Evolutionary conservation across 768 basidiomycete genomes (phyloP).

Genomic region (Auricularia cornea): DNA sequence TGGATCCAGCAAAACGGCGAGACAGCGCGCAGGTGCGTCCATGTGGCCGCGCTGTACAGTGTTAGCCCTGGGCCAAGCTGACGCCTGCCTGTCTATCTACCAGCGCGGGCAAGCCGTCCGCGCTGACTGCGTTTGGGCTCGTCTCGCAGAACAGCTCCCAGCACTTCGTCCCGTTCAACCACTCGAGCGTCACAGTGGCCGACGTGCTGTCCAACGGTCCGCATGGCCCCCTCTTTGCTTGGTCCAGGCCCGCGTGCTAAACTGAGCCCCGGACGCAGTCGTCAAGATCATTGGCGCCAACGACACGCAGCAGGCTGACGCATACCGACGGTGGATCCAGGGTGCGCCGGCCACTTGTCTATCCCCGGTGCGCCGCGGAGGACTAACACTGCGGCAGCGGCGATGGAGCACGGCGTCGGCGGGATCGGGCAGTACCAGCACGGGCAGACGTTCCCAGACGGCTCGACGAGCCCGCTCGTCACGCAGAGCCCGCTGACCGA

Average conservation of each 20-base stretch:
- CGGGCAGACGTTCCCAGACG: constrained; percentile 1
- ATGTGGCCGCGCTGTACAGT: no score
- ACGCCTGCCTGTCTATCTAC: no score
- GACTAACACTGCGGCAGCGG: constrained; percentile 29
- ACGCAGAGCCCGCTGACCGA: not conserved
- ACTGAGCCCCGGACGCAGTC: constrained; percentile 6
- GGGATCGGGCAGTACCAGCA: constrained; percentile 22
- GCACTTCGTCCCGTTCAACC: constrained; percentile 56
- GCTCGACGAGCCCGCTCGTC: not conserved
- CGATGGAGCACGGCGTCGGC: constrained; percentile 17
- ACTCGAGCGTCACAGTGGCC: constrained; percentile 16
- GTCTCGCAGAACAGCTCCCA: constrained; percentile 47
- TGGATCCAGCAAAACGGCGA: constrained; percentile 50
- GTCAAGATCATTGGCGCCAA: constrained; percentile 41
- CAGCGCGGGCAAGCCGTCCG: constrained; percentile 49
- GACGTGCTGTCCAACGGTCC: constrained; percentile 5
- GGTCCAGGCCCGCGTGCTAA: constrained; percentile 7
- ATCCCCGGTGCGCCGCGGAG: not conserved
- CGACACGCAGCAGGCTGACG: constrained; percentile 40
- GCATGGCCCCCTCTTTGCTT: not conserved
- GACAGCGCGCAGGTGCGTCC: constrained; percentile 34
- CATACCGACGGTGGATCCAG: constrained; percentile 47
- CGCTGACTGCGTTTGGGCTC: constrained; percentile 51
- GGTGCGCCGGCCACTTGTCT: constrained; percentile 24
- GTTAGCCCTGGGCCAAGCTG: no score